phyloP scores from a whole-genome alignment of 1,139 yeast genomes.

The Nakaseomyces nivariensis region DNA sequence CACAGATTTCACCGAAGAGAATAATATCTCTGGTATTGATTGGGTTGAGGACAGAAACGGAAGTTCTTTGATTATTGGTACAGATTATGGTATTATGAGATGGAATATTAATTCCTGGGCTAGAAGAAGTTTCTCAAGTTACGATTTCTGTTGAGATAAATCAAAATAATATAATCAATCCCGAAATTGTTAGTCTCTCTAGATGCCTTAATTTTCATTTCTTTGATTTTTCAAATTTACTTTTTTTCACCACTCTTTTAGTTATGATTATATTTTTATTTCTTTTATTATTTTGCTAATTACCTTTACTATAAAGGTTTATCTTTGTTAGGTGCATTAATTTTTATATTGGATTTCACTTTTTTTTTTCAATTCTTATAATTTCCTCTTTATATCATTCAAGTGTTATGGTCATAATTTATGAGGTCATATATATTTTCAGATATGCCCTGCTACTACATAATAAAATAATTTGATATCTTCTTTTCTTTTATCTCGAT shows the following conservation, averaged over 20 bases:
- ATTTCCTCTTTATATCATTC: too few species aligned
- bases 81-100: constrained; percentile 38
- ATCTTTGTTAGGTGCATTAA: not conserved
- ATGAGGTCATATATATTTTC: too few species aligned
- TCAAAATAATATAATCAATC: not conserved
- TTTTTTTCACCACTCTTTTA: not conserved
- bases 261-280: not conserved
- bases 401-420: too few species aligned
- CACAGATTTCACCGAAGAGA: constrained; percentile 25
- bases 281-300: not conserved
- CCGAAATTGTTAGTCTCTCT: not conserved
- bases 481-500: too few species aligned
- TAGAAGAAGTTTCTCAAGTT: constrained; percentile 40
- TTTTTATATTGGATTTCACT: not conserved
- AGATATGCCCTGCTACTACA: too few species aligned
- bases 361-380: not conserved
- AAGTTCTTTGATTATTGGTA: constrained; percentile 37
- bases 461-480: too few species aligned
- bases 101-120: constrained; percentile 46
- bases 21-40: constrained; percentile 41
- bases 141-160: constrained; percentile 23
- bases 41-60: constrained; percentile 35
- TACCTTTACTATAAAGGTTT: not conserved
- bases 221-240: not conserved
- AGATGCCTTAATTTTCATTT: too few species aligned